Base-by-base conservation (phyloP, 148 eudicot species). In the Fagopyrum homotropicum region DNA sequence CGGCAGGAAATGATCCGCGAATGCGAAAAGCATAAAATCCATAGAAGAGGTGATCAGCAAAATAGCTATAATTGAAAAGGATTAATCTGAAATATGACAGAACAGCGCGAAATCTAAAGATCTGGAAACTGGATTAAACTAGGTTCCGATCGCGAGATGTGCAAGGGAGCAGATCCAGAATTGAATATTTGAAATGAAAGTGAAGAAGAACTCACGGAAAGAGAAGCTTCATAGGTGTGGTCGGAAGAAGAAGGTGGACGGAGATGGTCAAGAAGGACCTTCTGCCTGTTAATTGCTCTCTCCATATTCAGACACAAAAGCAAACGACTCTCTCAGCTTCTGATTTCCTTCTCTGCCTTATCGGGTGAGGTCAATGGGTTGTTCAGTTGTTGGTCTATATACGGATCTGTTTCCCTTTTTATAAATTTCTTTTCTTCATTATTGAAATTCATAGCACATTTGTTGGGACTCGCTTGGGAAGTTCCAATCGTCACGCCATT, bases 221-320 rank as follows among this genome's bases (percentile, higher is more conserved):
- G 78, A 66, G 76, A 56, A 14, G 88, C 79, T 5, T 83, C 84
- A 61, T 77, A 75, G 57, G 46, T 77, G 66, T 83, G 83, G 72
- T 77, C 78, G 55, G 82, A 77, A 15, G 81, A 79, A 17, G 88
- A 76, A 46, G 85, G 72, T 47, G 88, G 84, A 47, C 83, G 81
- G 66, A 85, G 86, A 80, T 85, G 88, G 66, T 85, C 78, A 6
- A 85, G 79, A 4, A 85, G 80, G 57, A 85, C 69, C 72, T 73
- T 81, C 49, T 85, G 88, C 63, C 86, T 83, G 81, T 77, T 79
- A 30, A 85, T 81, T 49, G 84, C 86, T 74, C 74, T 83, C 73
- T 85, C 88, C 86, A 85, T 85, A 49, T 26, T 80, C 68, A 61
- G 43, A 61, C 68, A 35, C 43, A 57, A 57, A 57, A 57, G 19